Base-by-base conservation (phyloP, 2,329 filamentous ascomycete species). In the Penicillium polonicum region DNA sequence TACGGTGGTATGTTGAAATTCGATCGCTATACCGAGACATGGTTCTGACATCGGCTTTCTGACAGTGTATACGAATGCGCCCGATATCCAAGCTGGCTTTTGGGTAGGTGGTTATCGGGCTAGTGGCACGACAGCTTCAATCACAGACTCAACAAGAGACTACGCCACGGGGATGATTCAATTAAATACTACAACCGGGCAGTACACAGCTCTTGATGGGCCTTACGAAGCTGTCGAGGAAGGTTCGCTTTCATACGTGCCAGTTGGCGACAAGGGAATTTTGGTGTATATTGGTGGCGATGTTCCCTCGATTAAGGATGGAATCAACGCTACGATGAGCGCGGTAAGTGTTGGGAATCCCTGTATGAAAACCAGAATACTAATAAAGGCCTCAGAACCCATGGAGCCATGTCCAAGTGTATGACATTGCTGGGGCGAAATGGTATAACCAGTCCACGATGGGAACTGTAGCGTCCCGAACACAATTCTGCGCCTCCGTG, bases 371-470 rank as follows among this genome's bases (percentile, higher is more conserved):
- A 29, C 10, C 9, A 8, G 17, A 6, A 27, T 39, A 29, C 23
- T 49, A 25, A 49, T 39, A 4, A 7, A 25, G 7, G 33, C 10
- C 4, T 5, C 33, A 62, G 60, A 64, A 60, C 27, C 29, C 46
- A 19, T 64, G 60, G 58, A 45, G 58, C 29, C 46, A 55, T 42
- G 60, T 60, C 8, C 52, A 60, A 25, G 38, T 64, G 3, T 63
- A 60, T 25, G 62, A 63, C 23, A 59, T 63, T 19, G 60, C 59
- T 12, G 39, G 36, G 10, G 55, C 29, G 8, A 61, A 51, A 33
- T 64, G 62, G 60, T 63, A 63, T 31, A 64, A 64, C 6, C 62
- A 64, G 35, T 56, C 60, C 13, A 64, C 62, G 17, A 53, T 50
- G 23, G 60, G 62, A 19, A 55, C 33, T n/a, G 60, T 54, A 2